phyloP scores from a whole-genome alignment of 2,329 filamentous ascomycete genomes.

The Arthrobotrys iridis region DNA sequence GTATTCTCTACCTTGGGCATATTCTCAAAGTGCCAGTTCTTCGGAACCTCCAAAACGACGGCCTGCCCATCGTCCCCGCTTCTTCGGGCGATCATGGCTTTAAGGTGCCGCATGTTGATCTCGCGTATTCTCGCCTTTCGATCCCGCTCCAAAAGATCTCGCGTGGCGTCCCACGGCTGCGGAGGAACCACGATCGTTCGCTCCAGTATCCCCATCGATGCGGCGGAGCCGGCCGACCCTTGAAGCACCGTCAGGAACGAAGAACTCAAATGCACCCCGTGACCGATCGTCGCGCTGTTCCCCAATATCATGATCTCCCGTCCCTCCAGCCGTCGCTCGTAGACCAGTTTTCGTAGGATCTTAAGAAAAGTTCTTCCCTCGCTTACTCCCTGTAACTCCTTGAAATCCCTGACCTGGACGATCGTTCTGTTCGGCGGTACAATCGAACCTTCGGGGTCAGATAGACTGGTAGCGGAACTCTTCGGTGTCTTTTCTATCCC shows the following conservation, averaged over 20 bases:
- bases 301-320: slow-evolving; percentile 80
- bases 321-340: slow-evolving; percentile 76
- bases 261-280: slow-evolving; percentile 60
- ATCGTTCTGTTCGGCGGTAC: slow-evolving; percentile 63
- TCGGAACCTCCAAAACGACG: slow-evolving; percentile 58
- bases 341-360: slow-evolving; percentile 76
- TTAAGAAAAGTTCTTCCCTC: slow-evolving; percentile 76
- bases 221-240: slow-evolving; percentile 62
- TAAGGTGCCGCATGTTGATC: slow-evolving; percentile 73
- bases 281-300: slow-evolving; percentile 68
- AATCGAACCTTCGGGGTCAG: slow-evolving; percentile 56
- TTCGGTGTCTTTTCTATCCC: slow-evolving; percentile 16
- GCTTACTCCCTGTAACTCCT: slow-evolving; percentile 75
- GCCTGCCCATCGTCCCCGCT: slow-evolving; percentile 60
- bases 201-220: slow-evolving; percentile 58
- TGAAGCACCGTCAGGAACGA: slow-evolving; percentile 65
- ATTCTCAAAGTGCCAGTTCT: slow-evolving; percentile 59
- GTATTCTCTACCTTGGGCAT: slow-evolving; percentile 55
- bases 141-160: slow-evolving; percentile 64
- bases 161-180: slow-evolving; percentile 61
- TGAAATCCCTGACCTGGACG: slow-evolving; percentile 81
- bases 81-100: slow-evolving; percentile 69
- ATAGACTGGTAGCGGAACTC: slow-evolving; percentile 55
- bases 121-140: slow-evolving; percentile 65
- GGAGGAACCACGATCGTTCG: slow-evolving; percentile 69